Evolutionary conservation across 2,329 filamentous ascomycete species (phyloP), one percentile per base, ranked within the genome.

Genomic region (Trichoderma lentiforme): DNA sequence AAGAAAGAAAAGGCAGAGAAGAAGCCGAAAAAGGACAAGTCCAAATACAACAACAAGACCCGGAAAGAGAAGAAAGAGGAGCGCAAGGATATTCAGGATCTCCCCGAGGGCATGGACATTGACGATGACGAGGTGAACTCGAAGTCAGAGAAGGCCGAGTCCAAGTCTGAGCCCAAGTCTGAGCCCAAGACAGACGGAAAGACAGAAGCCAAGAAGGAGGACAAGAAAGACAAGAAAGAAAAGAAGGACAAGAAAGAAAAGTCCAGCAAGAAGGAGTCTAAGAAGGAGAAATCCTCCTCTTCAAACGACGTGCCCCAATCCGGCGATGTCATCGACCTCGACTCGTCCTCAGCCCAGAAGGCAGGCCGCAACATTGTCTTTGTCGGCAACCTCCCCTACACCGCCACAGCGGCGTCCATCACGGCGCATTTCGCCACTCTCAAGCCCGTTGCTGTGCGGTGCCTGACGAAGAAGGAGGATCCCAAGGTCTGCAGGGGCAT

Each of bases 351-450:
- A 3, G 72, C 72, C 7, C 28, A 74, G 60, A 78, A 80, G 63
- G 72, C 73, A 61, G 77, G 78, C 69, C 79, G 78, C 43, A 75
- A 77, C 77, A 83, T 81, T 73, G 76, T 78, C 75, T 79, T 79
- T 39, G 75, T 77, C 24, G 93, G 95, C 80, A 98, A 98, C 83
- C 91, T 98, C 6, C 95, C 95, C 64, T 98, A 90, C 87, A 90
- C 87, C 73, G 93, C 94, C 53, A 97, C 92, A 4, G 86, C 87
- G 66, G 88, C 88, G 64, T 86, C 89, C 56, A 88, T 98, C 73
- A 83, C 84, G 71, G 85, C 88, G 72, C 95, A 98, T 84, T 98
- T 98, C 81, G 86, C 90, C 56, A 90, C 92, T 74, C 88, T 97
- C 74, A 75, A 76, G 24, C 81, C 81, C 28, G 70, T 79, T 18